phyloP scores from a whole-genome alignment of 1,284 basidiomycete genomes.

The Bondarzewia mesenterica region DNA sequence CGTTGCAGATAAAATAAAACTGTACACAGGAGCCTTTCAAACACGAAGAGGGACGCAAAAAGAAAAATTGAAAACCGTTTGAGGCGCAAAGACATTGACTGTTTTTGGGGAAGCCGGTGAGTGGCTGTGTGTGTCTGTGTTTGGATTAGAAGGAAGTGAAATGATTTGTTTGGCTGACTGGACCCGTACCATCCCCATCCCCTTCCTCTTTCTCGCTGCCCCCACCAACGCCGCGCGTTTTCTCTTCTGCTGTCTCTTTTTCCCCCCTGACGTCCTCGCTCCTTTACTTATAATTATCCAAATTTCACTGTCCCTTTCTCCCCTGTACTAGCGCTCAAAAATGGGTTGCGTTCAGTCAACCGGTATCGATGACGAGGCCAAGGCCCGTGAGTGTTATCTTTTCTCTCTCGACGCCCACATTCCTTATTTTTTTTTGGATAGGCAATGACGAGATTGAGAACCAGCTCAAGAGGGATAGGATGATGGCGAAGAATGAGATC shows the following conservation, averaged over 20 bases:
- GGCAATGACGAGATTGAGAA: slow-evolving; percentile 95
- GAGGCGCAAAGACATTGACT: neutral
- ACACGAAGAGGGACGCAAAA: too few species aligned
- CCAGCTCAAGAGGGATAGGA: slow-evolving; percentile 88
- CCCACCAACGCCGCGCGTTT: neutral
- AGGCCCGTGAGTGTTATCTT: slow-evolving; percentile 59
- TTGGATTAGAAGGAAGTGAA: neutral
- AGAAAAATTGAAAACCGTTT: too few species aligned
- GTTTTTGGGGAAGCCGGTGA: neutral
- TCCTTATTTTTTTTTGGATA: slow-evolving; percentile 20
- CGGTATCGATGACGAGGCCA: slow-evolving; percentile 68
- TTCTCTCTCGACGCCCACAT: slow-evolving; percentile 4
- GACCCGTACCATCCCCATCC: neutral
- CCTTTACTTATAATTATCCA: slow-evolving; percentile 14
- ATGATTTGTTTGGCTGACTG: neutral
- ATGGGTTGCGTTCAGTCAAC: slow-evolving; percentile 77
- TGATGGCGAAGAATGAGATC: slow-evolving; percentile 92
- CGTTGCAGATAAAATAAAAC: neutral
- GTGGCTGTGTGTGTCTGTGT: neutral
- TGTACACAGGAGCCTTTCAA: neutral
- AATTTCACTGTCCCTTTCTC: slow-evolving; percentile 3
- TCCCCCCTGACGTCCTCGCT: slow-evolving; percentile 11
- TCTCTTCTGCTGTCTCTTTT: slow-evolving; percentile 2
- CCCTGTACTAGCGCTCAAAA: slow-evolving; percentile 10
- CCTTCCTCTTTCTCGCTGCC: neutral